These are phyloP conservation scores for Poa pratensis DNA, from an alignment of 176 grass and related monocot species.

Conservation along the genomic window DNA sequence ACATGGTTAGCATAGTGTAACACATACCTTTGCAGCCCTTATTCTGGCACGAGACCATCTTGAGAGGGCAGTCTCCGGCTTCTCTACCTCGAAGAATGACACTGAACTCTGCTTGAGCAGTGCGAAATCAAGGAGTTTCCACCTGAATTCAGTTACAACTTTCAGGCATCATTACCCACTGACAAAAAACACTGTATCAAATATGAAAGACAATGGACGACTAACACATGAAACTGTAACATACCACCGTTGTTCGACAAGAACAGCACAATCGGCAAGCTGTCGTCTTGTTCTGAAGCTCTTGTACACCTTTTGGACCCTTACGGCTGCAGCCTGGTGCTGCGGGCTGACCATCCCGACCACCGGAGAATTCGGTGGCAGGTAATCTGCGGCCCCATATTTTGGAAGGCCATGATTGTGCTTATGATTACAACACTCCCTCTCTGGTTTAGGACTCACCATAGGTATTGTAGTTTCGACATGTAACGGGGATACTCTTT, in stretches of 20 bases:
- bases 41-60: slow-evolving; percentile 88
- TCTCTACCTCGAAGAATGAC: slow-evolving; percentile 79
- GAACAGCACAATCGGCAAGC: slow-evolving; percentile 89
- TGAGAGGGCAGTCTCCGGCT: slow-evolving; percentile 70
- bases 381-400: slow-evolving; percentile 48
- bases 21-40: slow-evolving; percentile 77
- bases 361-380: slow-evolving; percentile 41
- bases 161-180: neutral
- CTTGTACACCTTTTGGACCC: slow-evolving; percentile 89
- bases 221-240: slow-evolving; percentile 35
- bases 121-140: slow-evolving; percentile 87
- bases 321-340: slow-evolving; percentile 73
- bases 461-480: slow-evolving; percentile 49
- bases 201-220: slow-evolving; percentile 1
- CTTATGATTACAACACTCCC: slow-evolving; percentile 40
- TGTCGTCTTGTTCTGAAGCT: slow-evolving; percentile 85
- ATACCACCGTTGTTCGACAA: slow-evolving; percentile 92
- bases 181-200: neutral
- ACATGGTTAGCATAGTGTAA: neutral
- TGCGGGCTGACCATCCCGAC: slow-evolving; percentile 58
- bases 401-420: slow-evolving; percentile 32
- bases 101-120: slow-evolving; percentile 83
- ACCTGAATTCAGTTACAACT: slow-evolving; percentile 55
- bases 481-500: slow-evolving; percentile 51
- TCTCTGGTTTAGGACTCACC: slow-evolving; percentile 50